phyloP scores from a whole-genome alignment of 2,329 filamentous ascomycete genomes.

The Zymoseptoria crescenta region DNA sequence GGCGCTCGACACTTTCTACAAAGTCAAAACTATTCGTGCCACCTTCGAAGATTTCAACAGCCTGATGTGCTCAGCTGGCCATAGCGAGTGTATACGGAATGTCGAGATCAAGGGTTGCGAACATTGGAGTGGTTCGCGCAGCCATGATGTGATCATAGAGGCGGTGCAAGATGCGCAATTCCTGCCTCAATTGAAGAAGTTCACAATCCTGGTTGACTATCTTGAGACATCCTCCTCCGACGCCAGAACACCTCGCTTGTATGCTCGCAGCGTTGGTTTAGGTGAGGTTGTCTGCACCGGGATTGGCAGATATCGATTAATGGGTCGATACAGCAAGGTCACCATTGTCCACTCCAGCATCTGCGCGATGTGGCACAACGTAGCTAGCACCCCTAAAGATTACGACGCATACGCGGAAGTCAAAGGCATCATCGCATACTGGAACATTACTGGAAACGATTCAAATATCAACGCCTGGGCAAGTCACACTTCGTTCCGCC shows the following conservation, averaged over 20 bases:
- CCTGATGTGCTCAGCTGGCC: too few species aligned
- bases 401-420: conserved; percentile 1
- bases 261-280: too few species aligned
- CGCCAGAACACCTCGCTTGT: background rate
- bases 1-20: conserved; percentile 8
- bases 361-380: conserved; percentile 7
- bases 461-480: background rate
- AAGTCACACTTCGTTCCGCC: conserved; percentile 3
- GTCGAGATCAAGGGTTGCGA: conserved; percentile 3
- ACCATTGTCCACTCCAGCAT: conserved; percentile 4
- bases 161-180: background rate
- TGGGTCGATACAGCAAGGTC: conserved; percentile 1
- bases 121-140: background rate
- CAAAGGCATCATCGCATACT: background rate
- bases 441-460: background rate
- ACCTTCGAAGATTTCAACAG: conserved; percentile 1
- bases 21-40: conserved; percentile 2
- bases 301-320: conserved; percentile 1
- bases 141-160: background rate
- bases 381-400: conserved; percentile 2
- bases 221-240: too few species aligned
- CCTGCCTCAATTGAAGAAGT: conserved; percentile 2
- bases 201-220: conserved; percentile 2
- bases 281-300: background rate
- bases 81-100: background rate